Conservation (phyloP, 2,329 filamentous ascomycete species). For the Nannizziopsis barbatae region DNA sequence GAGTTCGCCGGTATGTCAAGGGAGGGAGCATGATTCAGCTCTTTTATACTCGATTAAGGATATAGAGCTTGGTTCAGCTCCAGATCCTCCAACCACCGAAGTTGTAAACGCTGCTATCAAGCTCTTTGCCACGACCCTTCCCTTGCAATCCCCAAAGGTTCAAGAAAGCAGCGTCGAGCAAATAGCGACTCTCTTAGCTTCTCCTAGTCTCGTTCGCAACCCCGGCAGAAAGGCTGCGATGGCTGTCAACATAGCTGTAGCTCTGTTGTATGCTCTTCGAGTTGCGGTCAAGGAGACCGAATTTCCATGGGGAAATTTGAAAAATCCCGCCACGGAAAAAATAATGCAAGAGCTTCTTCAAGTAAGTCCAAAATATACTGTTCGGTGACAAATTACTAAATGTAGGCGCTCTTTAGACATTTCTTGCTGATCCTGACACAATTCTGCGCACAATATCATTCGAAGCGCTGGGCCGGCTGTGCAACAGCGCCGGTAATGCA, state of each 20-base stretch:
- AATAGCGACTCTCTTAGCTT: slow-evolving; percentile 76
- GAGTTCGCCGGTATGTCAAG: slow-evolving; percentile 59
- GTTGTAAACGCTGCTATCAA: slow-evolving; percentile 91
- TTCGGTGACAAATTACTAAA: background rate
- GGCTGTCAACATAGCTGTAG: slow-evolving; percentile 76
- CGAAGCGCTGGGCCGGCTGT: slow-evolving; percentile 73
- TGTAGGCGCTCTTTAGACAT: slow-evolving; percentile 37
- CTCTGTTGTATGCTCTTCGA: slow-evolving; percentile 67
- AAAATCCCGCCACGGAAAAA: slow-evolving; percentile 65
- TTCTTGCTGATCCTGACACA: slow-evolving; percentile 72
- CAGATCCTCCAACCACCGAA: slow-evolving; percentile 78
- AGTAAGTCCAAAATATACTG: slow-evolving; percentile 44
- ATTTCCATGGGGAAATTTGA: slow-evolving; percentile 61
- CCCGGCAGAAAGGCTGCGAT: slow-evolving; percentile 82
- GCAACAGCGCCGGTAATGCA: slow-evolving; percentile 69
- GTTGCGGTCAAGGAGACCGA: slow-evolving; percentile 73
- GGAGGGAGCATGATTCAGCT: slow-evolving; percentile 80
- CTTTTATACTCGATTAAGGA: slow-evolving; percentile 55
- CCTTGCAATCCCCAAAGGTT: slow-evolving; percentile 77
- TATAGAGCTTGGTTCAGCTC: slow-evolving; percentile 39
- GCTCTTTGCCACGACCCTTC: slow-evolving; percentile 81
- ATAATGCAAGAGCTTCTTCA: slow-evolving; percentile 59
- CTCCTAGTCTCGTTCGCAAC: slow-evolving; percentile 68
- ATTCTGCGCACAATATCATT: slow-evolving; percentile 78
- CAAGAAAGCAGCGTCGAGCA: slow-evolving; percentile 96